Evolutionary conservation across 495 filamentous ascomycete genomes (phyloP).

Genomic region (Pyronema omphalodes): DNA sequence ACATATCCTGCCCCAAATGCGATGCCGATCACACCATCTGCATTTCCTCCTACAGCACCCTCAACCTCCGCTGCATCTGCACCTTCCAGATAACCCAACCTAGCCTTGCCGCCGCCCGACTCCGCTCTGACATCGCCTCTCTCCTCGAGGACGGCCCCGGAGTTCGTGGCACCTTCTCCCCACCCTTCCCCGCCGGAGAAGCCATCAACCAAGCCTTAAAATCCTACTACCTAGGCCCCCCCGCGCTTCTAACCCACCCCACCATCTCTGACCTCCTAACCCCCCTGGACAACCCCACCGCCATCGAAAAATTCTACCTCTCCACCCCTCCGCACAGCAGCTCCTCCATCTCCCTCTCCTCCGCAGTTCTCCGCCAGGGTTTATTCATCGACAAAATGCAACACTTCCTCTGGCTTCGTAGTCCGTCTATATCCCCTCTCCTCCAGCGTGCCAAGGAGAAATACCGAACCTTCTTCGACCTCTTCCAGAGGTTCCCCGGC

Average conservation of each 20-base stretch:
- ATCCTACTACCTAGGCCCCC: neutral
- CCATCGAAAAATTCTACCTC: neutral
- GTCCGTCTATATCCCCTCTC: slow-evolving; percentile 32
- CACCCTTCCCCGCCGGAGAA: neutral
- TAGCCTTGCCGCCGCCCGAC: slow-evolving; percentile 37
- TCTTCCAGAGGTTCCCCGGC: slow-evolving; percentile 39
- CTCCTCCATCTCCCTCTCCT: slow-evolving; percentile 57
- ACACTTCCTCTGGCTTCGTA: slow-evolving; percentile 27
- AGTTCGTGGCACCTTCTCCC: slow-evolving; percentile 9
- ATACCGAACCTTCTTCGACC: slow-evolving; percentile 48
- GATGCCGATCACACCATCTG: slow-evolving; percentile 2
- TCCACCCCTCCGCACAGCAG: slow-evolving; percentile 35
- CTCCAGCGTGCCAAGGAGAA: slow-evolving; percentile 49
- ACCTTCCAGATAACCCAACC: slow-evolving; percentile 33
- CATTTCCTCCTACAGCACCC: slow-evolving; percentile 1
- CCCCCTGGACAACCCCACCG: neutral
- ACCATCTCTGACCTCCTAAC: neutral
- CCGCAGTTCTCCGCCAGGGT: slow-evolving; percentile 64
- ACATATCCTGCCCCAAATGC: slow-evolving; percentile 11
- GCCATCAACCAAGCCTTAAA: neutral
- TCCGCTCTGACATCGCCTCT: slow-evolving; percentile 33
- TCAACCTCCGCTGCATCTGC: slow-evolving; percentile 30
- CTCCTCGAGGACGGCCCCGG: slow-evolving; percentile 23
- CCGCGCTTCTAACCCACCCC: neutral
- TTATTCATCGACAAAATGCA: slow-evolving; percentile 71